Conservation (phyloP, 768 basidiomycete genomes). For the Phylloporus rhodoxanthus region DNA sequence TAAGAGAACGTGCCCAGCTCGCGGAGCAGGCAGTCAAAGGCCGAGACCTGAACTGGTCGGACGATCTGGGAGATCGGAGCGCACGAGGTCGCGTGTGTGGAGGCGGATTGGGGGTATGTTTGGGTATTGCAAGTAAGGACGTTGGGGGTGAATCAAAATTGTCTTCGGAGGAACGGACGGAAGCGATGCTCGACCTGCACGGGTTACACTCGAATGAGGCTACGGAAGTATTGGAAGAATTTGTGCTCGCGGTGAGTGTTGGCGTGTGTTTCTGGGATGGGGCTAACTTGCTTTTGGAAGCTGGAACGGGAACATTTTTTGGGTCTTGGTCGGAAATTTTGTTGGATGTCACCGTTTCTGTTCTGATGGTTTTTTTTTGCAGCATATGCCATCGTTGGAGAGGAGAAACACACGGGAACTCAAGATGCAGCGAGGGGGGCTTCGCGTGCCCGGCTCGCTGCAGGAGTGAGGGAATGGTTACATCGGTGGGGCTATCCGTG, state of each 20-base stretch:
- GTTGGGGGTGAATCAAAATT: slow-evolving; percentile 48
- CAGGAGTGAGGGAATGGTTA: slow-evolving; percentile 85
- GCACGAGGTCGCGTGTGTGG: slow-evolving; percentile 72
- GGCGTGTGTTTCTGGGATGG: background rate
- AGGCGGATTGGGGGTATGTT: slow-evolving; percentile 74
- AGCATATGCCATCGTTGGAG: slow-evolving; percentile 90
- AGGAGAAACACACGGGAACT: slow-evolving; percentile 94
- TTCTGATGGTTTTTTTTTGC: slow-evolving; percentile 8
- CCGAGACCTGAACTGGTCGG: slow-evolving; percentile 70
- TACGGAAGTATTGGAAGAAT: slow-evolving; percentile 83
- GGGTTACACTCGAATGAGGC: slow-evolving; percentile 93
- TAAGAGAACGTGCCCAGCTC: slow-evolving; percentile 72
- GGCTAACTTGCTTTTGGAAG: slow-evolving; percentile 35
- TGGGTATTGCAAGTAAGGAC: slow-evolving; percentile 74
- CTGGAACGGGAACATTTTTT: slow-evolving; percentile 84
- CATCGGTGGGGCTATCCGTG: slow-evolving; percentile 95
- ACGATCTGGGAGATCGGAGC: slow-evolving; percentile 76
- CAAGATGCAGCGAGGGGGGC: slow-evolving; percentile 79
- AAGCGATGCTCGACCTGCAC: slow-evolving; percentile 84
- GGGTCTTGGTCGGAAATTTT: slow-evolving; percentile 60
- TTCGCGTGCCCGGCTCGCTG: slow-evolving; percentile 75
- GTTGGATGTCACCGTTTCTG: background rate
- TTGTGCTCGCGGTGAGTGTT: slow-evolving; percentile 72
- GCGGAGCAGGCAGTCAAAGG: slow-evolving; percentile 70
- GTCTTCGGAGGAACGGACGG: slow-evolving; percentile 84